Conservation (phyloP, 2,329 filamentous ascomycete species). For the Stachybotrys elegans region DNA sequence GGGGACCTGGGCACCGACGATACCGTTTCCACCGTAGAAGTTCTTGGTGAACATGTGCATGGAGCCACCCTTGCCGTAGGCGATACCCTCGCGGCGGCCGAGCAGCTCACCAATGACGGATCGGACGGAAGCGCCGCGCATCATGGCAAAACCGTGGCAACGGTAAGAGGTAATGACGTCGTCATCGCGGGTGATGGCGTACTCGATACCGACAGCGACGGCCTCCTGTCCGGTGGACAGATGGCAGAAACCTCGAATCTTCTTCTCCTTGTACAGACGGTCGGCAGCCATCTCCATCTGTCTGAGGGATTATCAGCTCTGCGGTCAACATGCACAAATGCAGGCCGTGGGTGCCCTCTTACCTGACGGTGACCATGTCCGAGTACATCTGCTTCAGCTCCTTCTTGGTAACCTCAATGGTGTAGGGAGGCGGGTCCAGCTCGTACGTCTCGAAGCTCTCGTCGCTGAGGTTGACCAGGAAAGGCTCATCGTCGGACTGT, state of each 20-base stretch:
- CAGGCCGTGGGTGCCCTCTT: too few species aligned
- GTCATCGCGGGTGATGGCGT: slow-evolving; percentile 86
- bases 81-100: slow-evolving; percentile 91
- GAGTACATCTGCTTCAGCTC: slow-evolving; percentile 99
- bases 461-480: slow-evolving; percentile 87
- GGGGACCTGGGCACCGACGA: slow-evolving; percentile 96
- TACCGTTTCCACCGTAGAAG: slow-evolving; percentile 98
- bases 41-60: slow-evolving; percentile 99
- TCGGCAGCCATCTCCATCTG: slow-evolving; percentile 99
- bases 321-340: not conserved
- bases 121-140: slow-evolving; percentile 87
- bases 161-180: slow-evolving; percentile 97
- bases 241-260: slow-evolving; percentile 99
- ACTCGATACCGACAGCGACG: slow-evolving; percentile 93
- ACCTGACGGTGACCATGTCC: slow-evolving; percentile 94
- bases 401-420: slow-evolving; percentile 90
- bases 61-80: slow-evolving; percentile 97
- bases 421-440: slow-evolving; percentile 92
- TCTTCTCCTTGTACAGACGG: slow-evolving; percentile 99
- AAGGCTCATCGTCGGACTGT: slow-evolving; percentile 91
- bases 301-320: slow-evolving; percentile 47
- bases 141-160: slow-evolving; percentile 96
- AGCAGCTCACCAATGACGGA: slow-evolving; percentile 95
- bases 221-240: slow-evolving; percentile 97
- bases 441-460: slow-evolving; percentile 99